Evolutionary conservation across 2,329 filamentous ascomycete species (phyloP).

Genomic region (Plectosphaerella plurivora): DNA sequence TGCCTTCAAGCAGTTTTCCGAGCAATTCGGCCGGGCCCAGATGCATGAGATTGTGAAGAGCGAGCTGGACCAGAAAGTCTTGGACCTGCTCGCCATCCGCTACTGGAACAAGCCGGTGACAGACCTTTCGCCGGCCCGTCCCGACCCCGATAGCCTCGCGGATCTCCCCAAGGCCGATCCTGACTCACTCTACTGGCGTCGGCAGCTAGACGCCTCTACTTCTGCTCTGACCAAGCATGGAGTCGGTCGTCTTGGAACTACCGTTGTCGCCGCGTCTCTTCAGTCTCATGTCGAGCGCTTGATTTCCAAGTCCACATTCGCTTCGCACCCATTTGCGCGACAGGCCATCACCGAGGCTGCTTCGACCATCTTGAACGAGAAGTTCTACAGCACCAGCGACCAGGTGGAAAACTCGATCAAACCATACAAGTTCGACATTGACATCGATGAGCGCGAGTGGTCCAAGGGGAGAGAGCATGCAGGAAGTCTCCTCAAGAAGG

Average conservation of each 20-base stretch:
- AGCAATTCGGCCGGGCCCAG: slow-evolving; percentile 82
- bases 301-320: slow-evolving; percentile 76
- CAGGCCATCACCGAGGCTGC: slow-evolving; percentile 91
- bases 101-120: slow-evolving; percentile 97
- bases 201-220: slow-evolving; percentile 88
- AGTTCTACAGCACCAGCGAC: slow-evolving; percentile 95
- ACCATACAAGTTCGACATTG: slow-evolving; percentile 96
- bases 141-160: slow-evolving; percentile 67
- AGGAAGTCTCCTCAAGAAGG: slow-evolving; percentile 74
- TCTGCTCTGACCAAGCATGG: slow-evolving; percentile 91
- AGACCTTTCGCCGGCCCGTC: slow-evolving; percentile 64
- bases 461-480: slow-evolving; percentile 78
- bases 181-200: slow-evolving; percentile 84
- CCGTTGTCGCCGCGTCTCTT: slow-evolving; percentile 82
- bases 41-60: slow-evolving; percentile 86
- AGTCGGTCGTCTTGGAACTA: slow-evolving; percentile 87
- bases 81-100: slow-evolving; percentile 85
- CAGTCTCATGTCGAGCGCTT: slow-evolving; percentile 79
- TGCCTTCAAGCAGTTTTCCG: slow-evolving; percentile 90
- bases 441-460: slow-evolving; percentile 91
- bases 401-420: slow-evolving; percentile 99
- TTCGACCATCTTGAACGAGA: slow-evolving; percentile 83
- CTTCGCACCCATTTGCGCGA: slow-evolving; percentile 84
- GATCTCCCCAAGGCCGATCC: slow-evolving; percentile 82
- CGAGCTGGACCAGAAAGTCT: slow-evolving; percentile 89